A percentile compares a stretch with the other conserved stretches of the same genome.
Conservation (phyloP, 2,329 filamentous ascomycete genomes). For the Nigrospora oryzae region DNA sequence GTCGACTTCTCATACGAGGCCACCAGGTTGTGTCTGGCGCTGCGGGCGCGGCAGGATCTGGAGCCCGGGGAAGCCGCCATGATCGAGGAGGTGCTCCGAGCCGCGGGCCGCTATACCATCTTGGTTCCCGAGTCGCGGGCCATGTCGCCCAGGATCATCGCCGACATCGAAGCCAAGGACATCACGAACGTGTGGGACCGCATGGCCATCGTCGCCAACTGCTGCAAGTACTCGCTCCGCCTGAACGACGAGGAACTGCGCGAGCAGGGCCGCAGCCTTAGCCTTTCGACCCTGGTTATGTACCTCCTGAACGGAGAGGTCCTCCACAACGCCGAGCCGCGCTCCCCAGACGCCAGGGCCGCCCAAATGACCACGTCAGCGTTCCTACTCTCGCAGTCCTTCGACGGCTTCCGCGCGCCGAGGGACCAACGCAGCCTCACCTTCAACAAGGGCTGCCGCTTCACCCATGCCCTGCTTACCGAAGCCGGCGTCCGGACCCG, state of each 20-base stretch:
- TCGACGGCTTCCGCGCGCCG: neutral
- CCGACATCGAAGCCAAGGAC: constrained; percentile 12
- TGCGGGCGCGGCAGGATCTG: constrained; percentile 2
- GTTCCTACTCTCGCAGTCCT: neutral
- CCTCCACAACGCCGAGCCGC: constrained; percentile 2
- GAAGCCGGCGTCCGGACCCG: too few relatives aligned
- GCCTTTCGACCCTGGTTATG: constrained; percentile 17
- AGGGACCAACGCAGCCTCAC: neutral
- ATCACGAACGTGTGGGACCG: constrained; percentile 15
- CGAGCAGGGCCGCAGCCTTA: constrained; percentile 9
- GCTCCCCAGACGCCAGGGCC: too few relatives aligned
- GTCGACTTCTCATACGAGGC: too few relatives aligned
- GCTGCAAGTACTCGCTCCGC: constrained; percentile 19
- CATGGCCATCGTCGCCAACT: constrained; percentile 21
- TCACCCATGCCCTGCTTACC: neutral
- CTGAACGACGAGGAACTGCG: constrained; percentile 11
- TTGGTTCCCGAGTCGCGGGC: constrained; percentile 11
- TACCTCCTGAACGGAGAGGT: constrained; percentile 23
- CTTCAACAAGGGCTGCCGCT: neutral
- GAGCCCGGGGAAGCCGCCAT: constrained; percentile 1
- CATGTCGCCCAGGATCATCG: constrained; percentile 16
- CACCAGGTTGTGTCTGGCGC: constrained; percentile 14
- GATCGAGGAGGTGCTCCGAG: constrained; percentile 9
- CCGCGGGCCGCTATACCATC: constrained; percentile 18
- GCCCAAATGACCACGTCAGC: neutral